Percentiles rank a stretch among this genome's conserved stretches.
phyloP scores from a whole-genome alignment of 2,329 filamentous ascomycete species.

The Cytospora schulzeri region DNA sequence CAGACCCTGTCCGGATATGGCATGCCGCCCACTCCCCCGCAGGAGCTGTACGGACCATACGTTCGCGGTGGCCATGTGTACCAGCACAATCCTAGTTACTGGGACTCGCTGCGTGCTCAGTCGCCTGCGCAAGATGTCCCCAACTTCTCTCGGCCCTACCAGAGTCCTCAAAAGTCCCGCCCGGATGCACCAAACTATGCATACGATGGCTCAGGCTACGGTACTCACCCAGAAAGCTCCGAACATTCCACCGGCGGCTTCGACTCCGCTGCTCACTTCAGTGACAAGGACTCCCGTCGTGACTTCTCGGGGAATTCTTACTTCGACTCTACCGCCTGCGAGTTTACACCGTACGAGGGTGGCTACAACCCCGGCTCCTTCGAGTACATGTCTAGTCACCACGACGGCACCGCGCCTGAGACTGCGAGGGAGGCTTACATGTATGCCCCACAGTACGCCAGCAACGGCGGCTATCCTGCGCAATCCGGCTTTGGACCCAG shows the following conservation, averaged over 20 bases:
- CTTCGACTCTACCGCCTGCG: background rate
- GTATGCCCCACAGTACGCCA: background rate
- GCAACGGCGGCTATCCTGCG: background rate
- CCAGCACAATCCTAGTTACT: background rate
- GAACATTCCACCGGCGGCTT: background rate
- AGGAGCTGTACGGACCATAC: background rate
- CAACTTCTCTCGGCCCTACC: slow-evolving; percentile 4
- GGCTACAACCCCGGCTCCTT: background rate
- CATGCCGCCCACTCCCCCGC: slow-evolving; percentile 13
- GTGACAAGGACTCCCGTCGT: slow-evolving; percentile 19
- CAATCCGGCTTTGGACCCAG: background rate
- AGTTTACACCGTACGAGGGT: background rate
- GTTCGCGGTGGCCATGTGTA: background rate
- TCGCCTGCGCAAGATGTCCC: background rate
- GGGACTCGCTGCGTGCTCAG: background rate
- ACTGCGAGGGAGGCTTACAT: background rate
- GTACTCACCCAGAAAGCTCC: background rate
- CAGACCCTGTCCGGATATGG: slow-evolving; percentile 1
- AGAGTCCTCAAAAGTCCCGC: background rate
- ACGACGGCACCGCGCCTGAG: background rate
- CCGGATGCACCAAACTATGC: background rate
- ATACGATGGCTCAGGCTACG: background rate
- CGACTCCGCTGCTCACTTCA: slow-evolving; percentile 20
- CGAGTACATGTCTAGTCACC: background rate
- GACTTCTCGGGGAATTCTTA: slow-evolving; percentile 19